phyloP scores from a whole-genome alignment of 768 basidiomycete species.

The Suillus brevipes region DNA sequence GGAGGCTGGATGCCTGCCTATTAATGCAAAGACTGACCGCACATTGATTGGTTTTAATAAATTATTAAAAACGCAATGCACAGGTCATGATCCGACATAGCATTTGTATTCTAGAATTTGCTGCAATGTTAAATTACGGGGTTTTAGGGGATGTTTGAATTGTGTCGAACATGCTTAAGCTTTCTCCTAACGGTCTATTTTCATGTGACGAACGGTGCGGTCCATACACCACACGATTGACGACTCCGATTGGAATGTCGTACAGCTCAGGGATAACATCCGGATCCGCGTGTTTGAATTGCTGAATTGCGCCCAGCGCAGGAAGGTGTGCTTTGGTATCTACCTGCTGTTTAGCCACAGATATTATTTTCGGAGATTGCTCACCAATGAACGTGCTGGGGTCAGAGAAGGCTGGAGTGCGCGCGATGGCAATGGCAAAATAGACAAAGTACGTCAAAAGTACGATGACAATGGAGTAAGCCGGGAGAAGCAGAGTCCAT shows the following conservation, averaged over 20 bases:
- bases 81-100: not conserved
- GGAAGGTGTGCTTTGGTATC: constrained; percentile 62
- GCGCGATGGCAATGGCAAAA: constrained; percentile 69
- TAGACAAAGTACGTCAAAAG: constrained; percentile 79
- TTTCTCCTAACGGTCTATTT: not conserved
- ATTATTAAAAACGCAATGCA: not conserved
- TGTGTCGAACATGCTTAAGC: not conserved
- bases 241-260: constrained; percentile 80
- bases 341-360: constrained; percentile 30
- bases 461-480: constrained; percentile 69
- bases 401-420: constrained; percentile 70
- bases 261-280: constrained; percentile 64
- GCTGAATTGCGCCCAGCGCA: constrained; percentile 38
- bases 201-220: constrained; percentile 11
- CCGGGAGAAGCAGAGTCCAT: constrained; percentile 81
- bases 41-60: not conserved
- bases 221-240: constrained; percentile 71
- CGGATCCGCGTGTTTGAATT: constrained; percentile 47
- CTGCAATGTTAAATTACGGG: not conserved
- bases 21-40: not conserved
- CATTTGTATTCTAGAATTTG: constrained; percentile 1
- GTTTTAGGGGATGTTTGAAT: not conserved
- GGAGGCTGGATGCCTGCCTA: constrained; percentile 2
- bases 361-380: constrained; percentile 18
- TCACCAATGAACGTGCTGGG: constrained; percentile 68